Evolutionary conservation across 2,329 filamentous ascomycete genomes (phyloP), one percentile per base, ranked within the genome.

Genomic region (Trematosphaeria pertusa): DNA sequence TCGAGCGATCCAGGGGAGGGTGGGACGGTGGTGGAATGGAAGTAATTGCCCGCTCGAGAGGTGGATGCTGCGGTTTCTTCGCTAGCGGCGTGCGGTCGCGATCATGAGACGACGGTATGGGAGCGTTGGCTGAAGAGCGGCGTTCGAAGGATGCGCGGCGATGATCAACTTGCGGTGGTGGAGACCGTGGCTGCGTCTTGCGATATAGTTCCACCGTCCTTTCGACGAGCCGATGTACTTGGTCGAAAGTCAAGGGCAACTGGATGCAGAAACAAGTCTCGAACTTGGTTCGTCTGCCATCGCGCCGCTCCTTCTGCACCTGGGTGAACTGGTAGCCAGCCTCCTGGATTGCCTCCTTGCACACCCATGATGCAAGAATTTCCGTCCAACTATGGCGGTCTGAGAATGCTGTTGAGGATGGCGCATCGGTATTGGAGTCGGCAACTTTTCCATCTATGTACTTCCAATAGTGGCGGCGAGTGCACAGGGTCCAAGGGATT

Each of bases 161-260:
- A 19, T 43, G 49, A 8, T 48, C 40, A 20, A 52, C 48, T n/a
- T 39, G 48, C 26, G 59, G 51, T 34, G 56, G 50, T 9, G 56
- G 54, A 2, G 60, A 38, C 2, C 55, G 46, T 5, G 48, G 43
- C 26, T 52, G 52, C 19, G 43, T 64, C 33, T 63, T 56, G 9
- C 69, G 63, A 28, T 67, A 72, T 3, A 73, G 58, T 17, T 71
- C 65, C 3, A 72, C 68, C 2, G 70, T 73, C n/a, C 69, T 62
- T 49, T 73, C 70, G 3, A 73, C 70, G 7, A 73, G 67, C 4
- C 46, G 51, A 30, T 69, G 62, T 20, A 73, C 54, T 54, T 72
- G 60, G 7, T 61, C 58, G 34, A 71, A 73, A 10, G 65, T 65
- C 18, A 73, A 51, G 3, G 69, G 54, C 18, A 55, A 57, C 37